A percentile compares a stretch with the other conserved stretches of the same genome.
Evolutionary conservation across 345 rosid species (phyloP).

Genomic region (Eutrema yunnanense): DNA sequence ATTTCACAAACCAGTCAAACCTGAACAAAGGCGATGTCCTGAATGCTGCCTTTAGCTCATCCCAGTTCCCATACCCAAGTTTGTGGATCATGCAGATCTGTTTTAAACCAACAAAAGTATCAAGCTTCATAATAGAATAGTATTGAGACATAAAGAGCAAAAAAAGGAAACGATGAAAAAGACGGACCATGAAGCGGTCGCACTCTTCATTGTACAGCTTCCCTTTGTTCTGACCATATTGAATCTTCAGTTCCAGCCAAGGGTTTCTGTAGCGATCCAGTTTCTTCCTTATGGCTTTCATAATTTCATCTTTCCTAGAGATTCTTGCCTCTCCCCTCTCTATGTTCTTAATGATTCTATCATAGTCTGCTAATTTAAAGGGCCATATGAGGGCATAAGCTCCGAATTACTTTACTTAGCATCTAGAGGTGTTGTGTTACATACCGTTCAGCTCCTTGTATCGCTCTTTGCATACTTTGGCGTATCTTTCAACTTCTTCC

Average conservation of each 20-base stretch:
- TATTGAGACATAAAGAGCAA: background rate
- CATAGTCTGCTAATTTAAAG: slow-evolving; percentile 53
- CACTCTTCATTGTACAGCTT: slow-evolving; percentile 97
- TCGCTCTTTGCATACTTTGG: slow-evolving; percentile 78
- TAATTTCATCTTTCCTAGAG: slow-evolving; percentile 96
- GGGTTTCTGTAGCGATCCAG: slow-evolving; percentile 99
- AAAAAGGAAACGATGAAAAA: too few species aligned
- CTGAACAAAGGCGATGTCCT: slow-evolving; percentile 88
- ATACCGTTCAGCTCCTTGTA: slow-evolving; percentile 86
- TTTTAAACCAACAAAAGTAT: background rate
- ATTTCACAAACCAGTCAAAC: slow-evolving; percentile 99
- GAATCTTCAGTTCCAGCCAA: slow-evolving; percentile 97
- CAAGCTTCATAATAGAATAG: background rate
- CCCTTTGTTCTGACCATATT: slow-evolving; percentile 97
- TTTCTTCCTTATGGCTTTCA: slow-evolving; percentile 98
- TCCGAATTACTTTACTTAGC: background rate
- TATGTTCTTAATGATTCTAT: slow-evolving; percentile 94
- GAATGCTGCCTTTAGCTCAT: slow-evolving; percentile 95
- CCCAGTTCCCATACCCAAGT: slow-evolving; percentile 99
- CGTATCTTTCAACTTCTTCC: slow-evolving; percentile 95
- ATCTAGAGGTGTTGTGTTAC: background rate
- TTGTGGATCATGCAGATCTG: slow-evolving; percentile 99
- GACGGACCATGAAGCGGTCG: slow-evolving; percentile 79
- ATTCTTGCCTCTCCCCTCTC: slow-evolving; percentile 98
- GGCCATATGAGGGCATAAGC: background rate